phyloP scores from a whole-genome alignment of 257 asterid species.

The Solanum commersonii region DNA sequence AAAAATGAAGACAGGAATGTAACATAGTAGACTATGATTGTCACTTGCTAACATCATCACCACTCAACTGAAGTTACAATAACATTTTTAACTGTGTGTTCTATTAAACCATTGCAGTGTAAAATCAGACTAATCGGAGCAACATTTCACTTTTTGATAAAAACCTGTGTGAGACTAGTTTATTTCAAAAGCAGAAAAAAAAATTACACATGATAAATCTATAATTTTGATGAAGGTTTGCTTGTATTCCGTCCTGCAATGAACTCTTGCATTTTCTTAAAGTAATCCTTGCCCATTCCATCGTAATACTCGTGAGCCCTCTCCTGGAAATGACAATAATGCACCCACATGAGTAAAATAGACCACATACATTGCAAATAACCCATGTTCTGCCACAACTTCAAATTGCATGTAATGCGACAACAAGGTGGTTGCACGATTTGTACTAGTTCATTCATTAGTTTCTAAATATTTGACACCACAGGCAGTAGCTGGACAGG shows the following conservation, averaged over 20 bases:
- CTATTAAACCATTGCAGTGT: not conserved
- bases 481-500: not conserved
- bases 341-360: not conserved
- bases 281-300: slow-evolving; percentile 88
- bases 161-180: not conserved
- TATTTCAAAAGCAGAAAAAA: not conserved
- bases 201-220: not conserved
- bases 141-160: not conserved
- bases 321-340: slow-evolving; percentile 37
- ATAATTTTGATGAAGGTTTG: slow-evolving; percentile 61
- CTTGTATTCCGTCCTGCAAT: slow-evolving; percentile 60
- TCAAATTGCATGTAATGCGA: not conserved
- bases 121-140: not conserved
- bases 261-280: slow-evolving; percentile 86
- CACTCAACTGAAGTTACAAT: not conserved
- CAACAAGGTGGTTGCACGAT: not conserved
- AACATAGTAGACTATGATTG: not conserved
- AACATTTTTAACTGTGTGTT: not conserved
- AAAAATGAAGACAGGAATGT: not conserved
- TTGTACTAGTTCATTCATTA: not conserved
- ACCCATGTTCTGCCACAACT: not conserved
- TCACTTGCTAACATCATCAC: not conserved
- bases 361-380: not conserved
- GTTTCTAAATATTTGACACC: not conserved
- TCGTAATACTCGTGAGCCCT: slow-evolving; percentile 75